Base-by-base conservation (phyloP, 192 early-diverging fungal species). In the Pilaira anomala region DNA sequence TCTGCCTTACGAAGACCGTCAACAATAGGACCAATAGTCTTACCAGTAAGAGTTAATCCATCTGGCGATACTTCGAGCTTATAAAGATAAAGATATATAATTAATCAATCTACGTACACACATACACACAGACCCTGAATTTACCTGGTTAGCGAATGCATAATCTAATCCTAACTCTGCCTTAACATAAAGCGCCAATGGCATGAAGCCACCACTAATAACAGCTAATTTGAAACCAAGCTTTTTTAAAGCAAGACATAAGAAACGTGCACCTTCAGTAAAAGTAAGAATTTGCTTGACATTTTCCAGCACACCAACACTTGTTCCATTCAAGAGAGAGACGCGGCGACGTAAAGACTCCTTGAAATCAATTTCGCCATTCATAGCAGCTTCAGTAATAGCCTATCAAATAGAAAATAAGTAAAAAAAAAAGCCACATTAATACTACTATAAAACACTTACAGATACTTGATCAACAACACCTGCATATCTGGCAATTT, bases 301-400 rank as follows among this genome's bases (percentile, higher is more conserved):
- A 9, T 76, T 80, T 16, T 95, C 87, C 14, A 99, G 71, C 2
- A 94, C 91, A n/a, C 69, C 60, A 1, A 87, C 84, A 16, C 91
- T 90, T 13, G 93, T 93, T 30, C 91, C 95, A 68, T 90, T 89
- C 30, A 99, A 81, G 8, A 99, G 74, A 1, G 85, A 82, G 0
- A 99, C 97, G 21, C 97, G 89, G 21, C 87, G 85, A 29, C 80
- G 78, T 44, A 99, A 78, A 0, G 95, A 97, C 73, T 98, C 94
- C 58, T 91, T 92, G 67, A 99, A 99, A 62, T 97, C 97, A 57
- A 99, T 90, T 69, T 98, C 97, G 49, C 97, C 97, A 71, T 92
- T 92, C 95, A 96, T 98, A 0, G 96, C 96, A 33, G 85, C 75
- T 76, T 97, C 95, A 3, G 97, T 99, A 57, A 99, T 98, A 53